Evolutionary conservation across 2,329 filamentous ascomycete genomes (phyloP).

Genomic region (Hypoxylon sp.): DNA sequence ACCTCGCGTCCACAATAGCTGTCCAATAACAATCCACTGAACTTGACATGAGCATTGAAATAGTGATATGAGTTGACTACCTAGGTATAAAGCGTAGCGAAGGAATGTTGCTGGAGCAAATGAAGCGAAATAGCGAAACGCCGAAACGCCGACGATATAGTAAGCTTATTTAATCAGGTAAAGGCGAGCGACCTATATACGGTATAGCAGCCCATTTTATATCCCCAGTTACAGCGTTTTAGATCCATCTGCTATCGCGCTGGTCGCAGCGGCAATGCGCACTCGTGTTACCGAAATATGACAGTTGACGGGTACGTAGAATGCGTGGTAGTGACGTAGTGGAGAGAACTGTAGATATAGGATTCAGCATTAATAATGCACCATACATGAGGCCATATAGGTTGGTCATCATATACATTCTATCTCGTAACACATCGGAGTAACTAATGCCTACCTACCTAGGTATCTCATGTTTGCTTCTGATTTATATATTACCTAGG

Average conservation of each 20-base stretch:
- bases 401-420: neutral
- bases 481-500: neutral
- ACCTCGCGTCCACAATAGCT: neutral
- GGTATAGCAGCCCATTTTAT: neutral
- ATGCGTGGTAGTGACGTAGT: conserved; percentile 8
- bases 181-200: conserved; percentile 2
- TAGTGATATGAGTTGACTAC: neutral
- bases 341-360: neutral
- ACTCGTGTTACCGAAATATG: conserved; percentile 14
- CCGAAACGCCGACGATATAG: conserved; percentile 15
- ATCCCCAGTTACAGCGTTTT: conserved; percentile 6
- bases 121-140: conserved; percentile 13
- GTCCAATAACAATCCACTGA: neutral
- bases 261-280: conserved; percentile 7
- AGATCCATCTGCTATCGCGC: neutral
- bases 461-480: neutral
- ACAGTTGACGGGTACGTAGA: neutral
- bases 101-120: neutral
- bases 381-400: neutral
- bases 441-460: too few relatives aligned
- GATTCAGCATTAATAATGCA: neutral
- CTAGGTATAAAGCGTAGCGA: neutral
- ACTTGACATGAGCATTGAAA: neutral
- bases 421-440: neutral
- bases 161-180: conserved; percentile 16